These are phyloP conservation scores for Middelhovenomyces tepae DNA, from an alignment of 805 yeast species.

Conservation along the genomic window DNA sequence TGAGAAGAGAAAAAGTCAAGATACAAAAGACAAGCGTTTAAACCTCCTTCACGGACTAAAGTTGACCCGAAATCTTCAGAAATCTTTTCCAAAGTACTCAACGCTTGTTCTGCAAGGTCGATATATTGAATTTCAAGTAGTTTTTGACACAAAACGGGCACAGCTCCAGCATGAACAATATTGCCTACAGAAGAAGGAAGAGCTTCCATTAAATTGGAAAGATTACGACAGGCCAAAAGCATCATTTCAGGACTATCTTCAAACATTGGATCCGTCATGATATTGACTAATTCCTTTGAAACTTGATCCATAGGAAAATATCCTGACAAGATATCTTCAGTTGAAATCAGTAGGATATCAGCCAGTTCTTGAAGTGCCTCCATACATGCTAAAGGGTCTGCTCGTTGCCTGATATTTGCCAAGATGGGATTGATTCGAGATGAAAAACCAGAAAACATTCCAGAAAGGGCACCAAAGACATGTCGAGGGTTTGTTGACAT, in stretches of 20 bases:
- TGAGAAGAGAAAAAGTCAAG: conserved; percentile 84
- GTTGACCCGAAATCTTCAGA: conserved; percentile 26
- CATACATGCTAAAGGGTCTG: conserved; percentile 24
- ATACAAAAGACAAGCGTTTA: conserved; percentile 57
- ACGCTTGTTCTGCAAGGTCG: conserved; percentile 86
- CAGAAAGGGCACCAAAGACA: conserved; percentile 18
- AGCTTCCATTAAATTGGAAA: conserved; percentile 72
- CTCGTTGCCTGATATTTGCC: conserved; percentile 19
- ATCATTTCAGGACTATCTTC: conserved; percentile 71
- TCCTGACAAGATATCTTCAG: conserved; percentile 22
- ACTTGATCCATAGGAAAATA: conserved; percentile 50
- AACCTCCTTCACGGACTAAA: conserved; percentile 46
- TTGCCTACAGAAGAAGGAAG: conserved; percentile 53
- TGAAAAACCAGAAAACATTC: conserved; percentile 22
- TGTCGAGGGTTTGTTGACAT: conserved; percentile 8
- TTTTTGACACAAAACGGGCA: conserved; percentile 56
- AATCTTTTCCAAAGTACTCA: conserved; percentile 41
- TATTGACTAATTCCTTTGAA: conserved; percentile 43
- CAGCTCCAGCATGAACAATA: conserved; percentile 56
- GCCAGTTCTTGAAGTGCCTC: conserved; percentile 27
- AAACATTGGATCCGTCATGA: conserved; percentile 49
- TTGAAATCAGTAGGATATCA: conserved; percentile 25
- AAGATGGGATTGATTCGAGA: conserved; percentile 18
- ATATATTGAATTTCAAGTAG: conserved; percentile 70
- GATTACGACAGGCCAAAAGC: conserved; percentile 72